phyloP scores from a whole-genome alignment of 2,329 filamentous ascomycete genomes.

The Neoscytalidium dimidiatum region DNA sequence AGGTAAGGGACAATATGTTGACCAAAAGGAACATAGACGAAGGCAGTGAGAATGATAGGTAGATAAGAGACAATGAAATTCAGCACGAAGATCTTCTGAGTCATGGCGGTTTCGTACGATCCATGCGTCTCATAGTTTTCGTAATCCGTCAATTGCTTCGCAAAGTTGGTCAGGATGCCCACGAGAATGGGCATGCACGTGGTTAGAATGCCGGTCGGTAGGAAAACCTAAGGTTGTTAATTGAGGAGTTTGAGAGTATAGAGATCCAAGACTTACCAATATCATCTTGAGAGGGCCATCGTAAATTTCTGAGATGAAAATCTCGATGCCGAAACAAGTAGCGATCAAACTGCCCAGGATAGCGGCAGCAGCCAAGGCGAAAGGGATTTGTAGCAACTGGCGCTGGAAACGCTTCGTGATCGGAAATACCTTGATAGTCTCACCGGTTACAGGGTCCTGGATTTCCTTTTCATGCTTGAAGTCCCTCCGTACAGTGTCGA shows the following conservation, averaged over 20 bases:
- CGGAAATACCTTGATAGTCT: slow-evolving; percentile 74
- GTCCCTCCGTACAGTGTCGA: slow-evolving; percentile 75
- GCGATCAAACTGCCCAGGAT: slow-evolving; percentile 81
- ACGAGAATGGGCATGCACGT: slow-evolving; percentile 77
- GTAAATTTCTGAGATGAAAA: slow-evolving; percentile 95
- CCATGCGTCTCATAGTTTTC: slow-evolving; percentile 94
- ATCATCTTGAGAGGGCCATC: slow-evolving; percentile 83
- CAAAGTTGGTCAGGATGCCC: slow-evolving; percentile 72
- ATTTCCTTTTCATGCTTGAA: slow-evolving; percentile 78
- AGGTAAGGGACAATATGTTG: slow-evolving; percentile 81
- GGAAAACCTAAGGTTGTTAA: slow-evolving; percentile 64
- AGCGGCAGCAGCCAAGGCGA: slow-evolving; percentile 71
- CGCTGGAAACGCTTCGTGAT: slow-evolving; percentile 72
- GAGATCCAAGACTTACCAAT: slow-evolving; percentile 58
- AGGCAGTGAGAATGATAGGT: slow-evolving; percentile 87
- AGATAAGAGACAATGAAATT: slow-evolving; percentile 97
- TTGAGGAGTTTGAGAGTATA: not conserved
- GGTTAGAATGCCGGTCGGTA: slow-evolving; percentile 87
- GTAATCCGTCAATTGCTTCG: slow-evolving; percentile 73
- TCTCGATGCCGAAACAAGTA: slow-evolving; percentile 86
- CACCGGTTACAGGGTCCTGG: slow-evolving; percentile 79
- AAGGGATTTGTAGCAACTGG: slow-evolving; percentile 81
- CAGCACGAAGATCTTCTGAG: slow-evolving; percentile 90
- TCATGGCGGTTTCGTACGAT: slow-evolving; percentile 78
- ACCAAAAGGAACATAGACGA: slow-evolving; percentile 92